Percentiles rank a stretch among this genome's conserved stretches.
These are phyloP conservation scores for Alternaria incomplexa DNA, from an alignment of 2,329 filamentous ascomycete species.

Conservation along the genomic window DNA sequence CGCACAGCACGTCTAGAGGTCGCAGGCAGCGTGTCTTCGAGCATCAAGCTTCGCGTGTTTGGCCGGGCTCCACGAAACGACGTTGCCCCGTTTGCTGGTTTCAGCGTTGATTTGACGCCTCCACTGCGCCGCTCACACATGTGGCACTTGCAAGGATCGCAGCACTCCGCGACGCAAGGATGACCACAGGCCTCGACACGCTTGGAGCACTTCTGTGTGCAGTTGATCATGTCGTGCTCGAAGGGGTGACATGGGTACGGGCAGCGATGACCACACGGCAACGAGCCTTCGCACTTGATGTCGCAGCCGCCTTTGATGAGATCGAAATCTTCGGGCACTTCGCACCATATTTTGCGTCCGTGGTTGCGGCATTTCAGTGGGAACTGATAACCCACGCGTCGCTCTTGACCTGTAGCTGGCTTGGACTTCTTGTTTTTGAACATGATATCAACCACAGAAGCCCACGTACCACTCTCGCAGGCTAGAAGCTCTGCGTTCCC, in stretches of 20 bases:
- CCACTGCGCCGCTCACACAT: constrained; percentile 32
- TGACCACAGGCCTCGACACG: constrained; percentile 35
- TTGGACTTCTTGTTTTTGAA: constrained; percentile 46
- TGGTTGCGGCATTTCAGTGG: constrained; percentile 71
- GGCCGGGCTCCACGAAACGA: neutral
- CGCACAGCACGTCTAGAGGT: neutral
- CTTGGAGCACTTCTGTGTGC: constrained; percentile 37
- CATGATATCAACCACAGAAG: constrained; percentile 57
- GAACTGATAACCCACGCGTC: constrained; percentile 58
- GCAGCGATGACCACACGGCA: constrained; percentile 45
- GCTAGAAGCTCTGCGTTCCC: constrained; percentile 70
- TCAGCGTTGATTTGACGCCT: constrained; percentile 35
- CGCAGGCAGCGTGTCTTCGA: constrained; percentile 5
- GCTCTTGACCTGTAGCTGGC: constrained; percentile 23
- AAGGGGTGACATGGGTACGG: constrained; percentile 37
- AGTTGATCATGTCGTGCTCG: constrained; percentile 37
- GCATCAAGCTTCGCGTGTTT: neutral
- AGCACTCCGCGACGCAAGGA: constrained; percentile 36
- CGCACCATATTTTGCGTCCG: constrained; percentile 57
- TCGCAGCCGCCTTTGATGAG: constrained; percentile 41
- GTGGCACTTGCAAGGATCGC: constrained; percentile 37
- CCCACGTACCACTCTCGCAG: constrained; percentile 58
- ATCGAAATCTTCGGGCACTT: constrained; percentile 38
- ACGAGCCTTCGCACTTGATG: constrained; percentile 26
- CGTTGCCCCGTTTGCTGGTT: constrained; percentile 13